Evolutionary conservation across 768 basidiomycete species (phyloP), one percentile per base, ranked within the genome.

Genomic region (Psilocybe azurescens): DNA sequence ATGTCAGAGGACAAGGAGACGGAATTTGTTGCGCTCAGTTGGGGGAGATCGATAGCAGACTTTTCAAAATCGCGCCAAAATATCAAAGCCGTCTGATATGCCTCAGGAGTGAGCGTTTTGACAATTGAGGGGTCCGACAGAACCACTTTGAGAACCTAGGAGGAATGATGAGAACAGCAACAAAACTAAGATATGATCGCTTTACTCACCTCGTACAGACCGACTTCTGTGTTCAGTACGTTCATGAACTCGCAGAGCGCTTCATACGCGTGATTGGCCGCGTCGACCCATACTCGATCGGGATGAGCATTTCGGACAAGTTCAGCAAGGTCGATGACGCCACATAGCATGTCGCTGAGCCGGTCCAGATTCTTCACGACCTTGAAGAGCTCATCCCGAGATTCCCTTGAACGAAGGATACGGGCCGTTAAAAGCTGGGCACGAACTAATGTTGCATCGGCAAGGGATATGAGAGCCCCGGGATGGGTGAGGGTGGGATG

Each of bases 61-160:
- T 95, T 95, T 72, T 97, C 94, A 75, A 99, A 99, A 81, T 99
- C 97, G 51, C 91, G 85, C 85, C 94, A 90, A 76, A 99, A 99
- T 62, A 96, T 96, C 24, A 92, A 82, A 30, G 97, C 95, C 5
- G 96, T 95, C 65, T 90, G 87, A 57, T 86, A 78, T n/a, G 90
- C 93, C 70, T 94, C 93, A 11, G 84, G 85, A 53, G 82, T 84
- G 55, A 94, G 82, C 0, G 86, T 86, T 54, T 83, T 79, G 32
- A 89, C 83, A 41, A 94, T 83, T 24, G 83, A 81, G 4, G 83
- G 79, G 73, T 94, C 90, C 24, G 83, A 83, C 59, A 95, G 74
- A 49, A 94, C 90, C 14, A 74, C 78, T 72, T 86, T 87, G 51
- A 95, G 79, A 51, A 90, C 86, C 93, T 95, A 64, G 13, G 48